Evolutionary conservation across 805 yeast genomes (phyloP).

Genomic region (Lipomyces mesembrius): DNA sequence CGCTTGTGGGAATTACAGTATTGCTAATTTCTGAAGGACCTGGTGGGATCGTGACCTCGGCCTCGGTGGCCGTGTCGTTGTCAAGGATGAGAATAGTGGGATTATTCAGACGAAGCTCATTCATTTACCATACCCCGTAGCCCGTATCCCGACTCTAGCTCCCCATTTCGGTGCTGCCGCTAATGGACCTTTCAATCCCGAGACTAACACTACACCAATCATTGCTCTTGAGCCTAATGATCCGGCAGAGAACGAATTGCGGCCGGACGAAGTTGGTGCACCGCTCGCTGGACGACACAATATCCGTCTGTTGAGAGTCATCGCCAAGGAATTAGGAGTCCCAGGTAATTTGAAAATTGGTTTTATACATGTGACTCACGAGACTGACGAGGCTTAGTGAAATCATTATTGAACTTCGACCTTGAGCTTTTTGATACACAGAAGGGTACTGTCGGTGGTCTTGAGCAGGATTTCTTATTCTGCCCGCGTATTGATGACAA

Average conservation of each 20-base stretch:
- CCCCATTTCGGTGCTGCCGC: constrained; percentile 82
- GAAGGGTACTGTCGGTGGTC: constrained; percentile 77
- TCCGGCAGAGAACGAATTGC: constrained; percentile 39
- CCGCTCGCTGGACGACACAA: constrained; percentile 47
- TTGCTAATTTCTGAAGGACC: constrained; percentile 42
- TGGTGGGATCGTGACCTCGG: constrained; percentile 92
- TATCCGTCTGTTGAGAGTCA: constrained; percentile 65
- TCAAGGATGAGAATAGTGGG: constrained; percentile 48
- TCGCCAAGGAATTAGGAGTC: constrained; percentile 64
- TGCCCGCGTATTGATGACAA: constrained; percentile 88
- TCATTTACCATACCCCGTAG: constrained; percentile 56
- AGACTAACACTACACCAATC: constrained; percentile 78
- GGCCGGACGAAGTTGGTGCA: constrained; percentile 42
- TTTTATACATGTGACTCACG: not conserved
- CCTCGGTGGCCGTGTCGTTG: constrained; percentile 75
- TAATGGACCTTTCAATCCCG: constrained; percentile 72
- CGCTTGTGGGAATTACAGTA: not conserved
- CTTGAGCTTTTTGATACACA: constrained; percentile 82
- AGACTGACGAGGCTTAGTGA: constrained; percentile 46
- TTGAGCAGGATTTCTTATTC: constrained; percentile 73
- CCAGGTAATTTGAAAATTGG: constrained; percentile 25
- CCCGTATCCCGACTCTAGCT: constrained; percentile 81
- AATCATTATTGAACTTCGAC: constrained; percentile 70
- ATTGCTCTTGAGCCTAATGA: constrained; percentile 57
- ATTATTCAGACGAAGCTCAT: constrained; percentile 47